Percentiles rank a stretch among this genome's conserved stretches.
These are phyloP conservation scores for Periglandula ipomoeae DNA, from an alignment of 2,329 filamentous ascomycete species.

Conservation along the genomic window DNA sequence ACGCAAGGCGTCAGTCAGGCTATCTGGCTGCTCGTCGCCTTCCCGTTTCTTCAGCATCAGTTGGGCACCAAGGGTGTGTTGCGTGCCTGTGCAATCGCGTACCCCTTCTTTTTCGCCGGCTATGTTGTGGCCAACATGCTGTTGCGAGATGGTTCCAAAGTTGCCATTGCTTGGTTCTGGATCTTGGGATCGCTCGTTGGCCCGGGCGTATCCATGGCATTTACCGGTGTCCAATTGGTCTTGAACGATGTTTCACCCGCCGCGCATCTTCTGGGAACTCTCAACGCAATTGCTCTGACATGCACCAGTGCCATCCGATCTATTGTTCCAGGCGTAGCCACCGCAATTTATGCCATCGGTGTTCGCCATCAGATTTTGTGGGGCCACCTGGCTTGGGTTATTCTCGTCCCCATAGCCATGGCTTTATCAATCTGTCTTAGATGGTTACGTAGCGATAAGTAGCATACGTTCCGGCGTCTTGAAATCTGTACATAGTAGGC, in stretches of 20 bases:
- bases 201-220: slow-evolving; percentile 57
- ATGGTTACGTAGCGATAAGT: slow-evolving; percentile 16
- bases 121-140: slow-evolving; percentile 47
- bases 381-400: slow-evolving; percentile 42
- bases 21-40: slow-evolving; percentile 60
- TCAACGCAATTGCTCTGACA: slow-evolving; percentile 57
- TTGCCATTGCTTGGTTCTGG: slow-evolving; percentile 45
- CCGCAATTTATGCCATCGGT: slow-evolving; percentile 59
- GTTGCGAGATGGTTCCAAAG: slow-evolving; percentile 25
- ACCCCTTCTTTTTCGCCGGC: slow-evolving; percentile 55
- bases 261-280: slow-evolving; percentile 53
- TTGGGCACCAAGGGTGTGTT: slow-evolving; percentile 60
- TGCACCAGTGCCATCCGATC: slow-evolving; percentile 52
- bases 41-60: slow-evolving; percentile 57
- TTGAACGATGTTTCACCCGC: slow-evolving; percentile 66
- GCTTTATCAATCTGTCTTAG: slow-evolving; percentile 16
- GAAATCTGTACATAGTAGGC: not conserved
- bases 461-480: no score
- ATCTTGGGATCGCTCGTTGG: slow-evolving; percentile 35
- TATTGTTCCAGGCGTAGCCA: slow-evolving; percentile 55
- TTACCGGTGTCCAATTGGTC: slow-evolving; percentile 62
- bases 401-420: slow-evolving; percentile 22
- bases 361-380: slow-evolving; percentile 50
- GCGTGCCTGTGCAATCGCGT: slow-evolving; percentile 40
- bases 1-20: slow-evolving; percentile 58